These are phyloP conservation scores for Eucalyptus guilfoylei DNA, from an alignment of 345 rosid species.

Conservation along the genomic window DNA sequence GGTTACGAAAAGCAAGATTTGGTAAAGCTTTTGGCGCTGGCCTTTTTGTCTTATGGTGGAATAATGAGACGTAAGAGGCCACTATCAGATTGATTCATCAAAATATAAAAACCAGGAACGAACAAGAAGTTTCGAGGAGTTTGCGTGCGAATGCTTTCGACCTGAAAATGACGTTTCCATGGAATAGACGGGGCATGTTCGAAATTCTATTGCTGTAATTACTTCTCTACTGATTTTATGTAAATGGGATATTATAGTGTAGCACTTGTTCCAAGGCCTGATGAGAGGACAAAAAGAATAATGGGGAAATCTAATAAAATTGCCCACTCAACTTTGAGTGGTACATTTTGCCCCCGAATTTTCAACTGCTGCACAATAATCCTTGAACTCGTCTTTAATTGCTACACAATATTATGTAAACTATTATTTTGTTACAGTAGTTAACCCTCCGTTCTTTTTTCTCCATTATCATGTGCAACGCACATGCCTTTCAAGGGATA, in stretches of 20 bases:
- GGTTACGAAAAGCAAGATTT: not conserved
- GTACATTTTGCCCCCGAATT: not conserved
- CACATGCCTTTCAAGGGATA: not conserved
- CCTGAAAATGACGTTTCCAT: not conserved
- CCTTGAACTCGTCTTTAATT: not conserved
- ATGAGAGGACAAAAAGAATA: not conserved
- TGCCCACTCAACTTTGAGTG: not conserved
- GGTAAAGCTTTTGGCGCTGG: not conserved
- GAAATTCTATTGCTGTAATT: not conserved
- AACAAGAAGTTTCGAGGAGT: not conserved
- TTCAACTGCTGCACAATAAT: not conserved
- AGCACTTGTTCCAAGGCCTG: not conserved
- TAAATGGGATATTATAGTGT: not conserved
- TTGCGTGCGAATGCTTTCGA: not conserved
- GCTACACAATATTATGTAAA: not conserved
- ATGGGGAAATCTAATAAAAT: not conserved
- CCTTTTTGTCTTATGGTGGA: not conserved
- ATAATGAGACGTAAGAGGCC: not conserved
- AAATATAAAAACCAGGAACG: not conserved
- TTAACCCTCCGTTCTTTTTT: not conserved
- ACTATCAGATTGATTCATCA: not conserved
- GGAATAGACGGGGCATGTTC: not conserved
- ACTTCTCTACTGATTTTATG: not conserved
- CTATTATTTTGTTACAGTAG: not conserved
- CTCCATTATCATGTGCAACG: not conserved